phyloP scores from a whole-genome alignment of 164 flowering plant species.

The Annona squamosa region DNA sequence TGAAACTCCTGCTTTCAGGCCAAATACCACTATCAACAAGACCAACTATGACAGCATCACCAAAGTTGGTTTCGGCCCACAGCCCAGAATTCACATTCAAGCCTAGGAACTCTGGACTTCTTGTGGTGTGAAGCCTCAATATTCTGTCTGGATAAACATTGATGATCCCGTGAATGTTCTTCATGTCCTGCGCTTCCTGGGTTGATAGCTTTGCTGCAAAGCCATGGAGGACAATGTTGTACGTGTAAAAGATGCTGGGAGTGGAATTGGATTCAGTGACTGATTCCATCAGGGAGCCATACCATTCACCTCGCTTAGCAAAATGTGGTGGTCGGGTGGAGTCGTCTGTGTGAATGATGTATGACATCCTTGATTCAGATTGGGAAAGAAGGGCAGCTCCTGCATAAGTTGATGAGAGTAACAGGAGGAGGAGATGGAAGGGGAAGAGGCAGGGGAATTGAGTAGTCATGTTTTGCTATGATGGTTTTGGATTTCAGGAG shows the following conservation, averaged over 20 bases:
- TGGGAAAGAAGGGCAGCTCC: neutral
- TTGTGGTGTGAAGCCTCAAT: conserved; percentile 3
- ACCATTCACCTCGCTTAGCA: conserved; percentile 1
- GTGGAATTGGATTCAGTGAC: neutral
- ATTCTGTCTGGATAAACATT: neutral
- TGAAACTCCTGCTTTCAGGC: conserved; percentile 6
- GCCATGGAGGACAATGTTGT: neutral
- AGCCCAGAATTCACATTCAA: neutral
- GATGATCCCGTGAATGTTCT: neutral
- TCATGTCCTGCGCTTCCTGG: neutral
- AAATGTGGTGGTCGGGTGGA: neutral
- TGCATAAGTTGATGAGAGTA: neutral
- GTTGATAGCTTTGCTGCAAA: conserved; percentile 1
- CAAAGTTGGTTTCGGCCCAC: conserved; percentile 5
- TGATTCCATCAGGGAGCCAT: conserved; percentile 1
- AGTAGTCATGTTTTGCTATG: neutral
- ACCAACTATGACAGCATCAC: neutral
- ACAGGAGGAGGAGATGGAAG: neutral
- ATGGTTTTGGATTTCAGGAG: neutral
- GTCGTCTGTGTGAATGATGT: conserved; percentile 7
- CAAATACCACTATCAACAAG: conserved; percentile 9
- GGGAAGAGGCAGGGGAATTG: neutral
- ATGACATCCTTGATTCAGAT: neutral
- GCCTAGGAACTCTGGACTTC: neutral
- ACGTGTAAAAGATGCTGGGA: neutral